Evolutionary conservation across 306 rosid genomes (phyloP).

Genomic region (Senna tora): DNA sequence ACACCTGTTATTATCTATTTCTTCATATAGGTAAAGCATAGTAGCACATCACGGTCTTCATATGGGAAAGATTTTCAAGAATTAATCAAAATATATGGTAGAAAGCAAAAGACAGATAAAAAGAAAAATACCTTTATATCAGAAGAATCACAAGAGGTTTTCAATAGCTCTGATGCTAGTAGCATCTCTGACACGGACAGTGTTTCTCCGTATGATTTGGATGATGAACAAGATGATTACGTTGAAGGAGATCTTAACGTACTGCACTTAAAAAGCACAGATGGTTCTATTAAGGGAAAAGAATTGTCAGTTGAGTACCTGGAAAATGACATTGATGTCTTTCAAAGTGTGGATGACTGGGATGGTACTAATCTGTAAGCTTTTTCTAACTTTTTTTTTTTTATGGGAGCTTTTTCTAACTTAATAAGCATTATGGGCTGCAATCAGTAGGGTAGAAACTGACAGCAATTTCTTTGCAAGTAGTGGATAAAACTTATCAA

Average conservation of each 20-base stretch:
- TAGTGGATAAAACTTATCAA: slow-evolving; percentile 5
- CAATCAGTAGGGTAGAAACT: slow-evolving; percentile 34
- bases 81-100: slow-evolving; percentile 56
- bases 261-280: slow-evolving; percentile 42
- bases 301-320: slow-evolving; percentile 75
- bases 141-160: slow-evolving; percentile 43
- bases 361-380: slow-evolving; percentile 60
- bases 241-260: slow-evolving; percentile 43
- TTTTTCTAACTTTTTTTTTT: slow-evolving; percentile 7
- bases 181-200: slow-evolving; percentile 47
- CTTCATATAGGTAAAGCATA: slow-evolving; percentile 71
- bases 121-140: slow-evolving; percentile 47
- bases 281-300: slow-evolving; percentile 51
- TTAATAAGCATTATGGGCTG: slow-evolving; percentile 3
- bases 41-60: slow-evolving; percentile 70
- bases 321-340: slow-evolving; percentile 76
- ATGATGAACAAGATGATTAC: slow-evolving; percentile 47
- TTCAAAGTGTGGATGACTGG: slow-evolving; percentile 75
- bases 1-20: slow-evolving; percentile 22
- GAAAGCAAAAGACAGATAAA: slow-evolving; percentile 47
- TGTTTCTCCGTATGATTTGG: slow-evolving; percentile 46
- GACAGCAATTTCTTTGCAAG: slow-evolving; percentile 15
- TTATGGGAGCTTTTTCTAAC: slow-evolving; percentile 17
- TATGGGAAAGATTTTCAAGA: slow-evolving; percentile 71
- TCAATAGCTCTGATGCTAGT: slow-evolving; percentile 42